A percentile compares a stretch with the other conserved stretches of the same genome.
Evolutionary conservation across 768 basidiomycete species (phyloP).

Genomic region (Trametes maxima): DNA sequence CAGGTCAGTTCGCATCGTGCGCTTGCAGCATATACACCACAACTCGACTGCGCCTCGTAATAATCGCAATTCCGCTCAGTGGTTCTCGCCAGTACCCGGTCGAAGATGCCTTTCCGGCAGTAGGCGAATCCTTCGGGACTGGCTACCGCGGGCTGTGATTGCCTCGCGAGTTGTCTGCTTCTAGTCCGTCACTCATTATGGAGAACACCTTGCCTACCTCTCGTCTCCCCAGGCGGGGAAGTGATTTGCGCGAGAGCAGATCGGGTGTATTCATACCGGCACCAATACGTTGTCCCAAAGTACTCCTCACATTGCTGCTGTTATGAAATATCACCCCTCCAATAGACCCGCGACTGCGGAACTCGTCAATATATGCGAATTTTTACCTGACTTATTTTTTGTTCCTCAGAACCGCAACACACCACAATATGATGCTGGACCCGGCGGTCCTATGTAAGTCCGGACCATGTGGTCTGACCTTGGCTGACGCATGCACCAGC

Average conservation of each 20-base stretch:
- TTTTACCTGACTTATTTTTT: not conserved
- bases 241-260: not conserved
- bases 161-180: not conserved
- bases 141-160: not conserved
- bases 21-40: too few relatives aligned
- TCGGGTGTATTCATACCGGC: conserved; percentile 11
- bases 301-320: not conserved
- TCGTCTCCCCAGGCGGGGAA: not conserved
- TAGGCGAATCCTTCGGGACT: too few relatives aligned
- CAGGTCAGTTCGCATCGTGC: too few relatives aligned
- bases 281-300: not conserved
- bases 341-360: not conserved
- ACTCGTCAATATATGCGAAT: not conserved
- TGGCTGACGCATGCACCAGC: conserved; percentile 40
- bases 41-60: too few relatives aligned
- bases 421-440: conserved; percentile 96
- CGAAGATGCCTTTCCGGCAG: too few relatives aligned
- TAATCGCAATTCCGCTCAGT: too few relatives aligned
- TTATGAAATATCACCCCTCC: not conserved
- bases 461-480: not conserved
- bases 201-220: not conserved
- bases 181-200: not conserved
- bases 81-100: too few relatives aligned
- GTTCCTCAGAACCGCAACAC: conserved; percentile 68
- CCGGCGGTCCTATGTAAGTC: conserved; percentile 77